Base-by-base conservation (phyloP, 2,329 filamentous ascomycete genomes). In the Hypoxylon sp. region DNA sequence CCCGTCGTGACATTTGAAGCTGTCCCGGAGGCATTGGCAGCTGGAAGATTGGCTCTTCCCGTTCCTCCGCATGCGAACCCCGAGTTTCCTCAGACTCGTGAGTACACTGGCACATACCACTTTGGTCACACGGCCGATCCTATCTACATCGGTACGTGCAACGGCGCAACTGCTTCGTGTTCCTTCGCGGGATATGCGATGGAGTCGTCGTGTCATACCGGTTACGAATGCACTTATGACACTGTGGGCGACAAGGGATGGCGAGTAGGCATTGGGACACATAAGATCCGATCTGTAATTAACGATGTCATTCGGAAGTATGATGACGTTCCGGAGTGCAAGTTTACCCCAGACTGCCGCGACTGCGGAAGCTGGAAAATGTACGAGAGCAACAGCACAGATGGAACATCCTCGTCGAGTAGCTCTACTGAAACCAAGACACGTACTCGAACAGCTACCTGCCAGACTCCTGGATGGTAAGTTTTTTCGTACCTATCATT, bases 91-190 rank as follows among this genome's bases (percentile, higher is more conserved):
- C 90, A 95, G 65, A 79, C 82, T 26, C 79, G 90, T 30, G 73
- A 83, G 51, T 81, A 84, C 64, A 95, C 91, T 0, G 92, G 90
- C 8, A 80, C 89, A 0, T 95, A 86, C 67, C 94, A 99, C 70
- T 93, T 97, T 68, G 94, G 94, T 3, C 92, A 97, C 66, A 97
- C 91, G 0, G 94, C 94, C 0, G 94, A 99, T 70, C 94, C 94
- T 0, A 86, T 99, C 23, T 99, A 88, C 66, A 92, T 97, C 75
- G 94, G 94, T 21, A 90, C 87, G 0, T 97, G 94, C 73, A 97
- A 96, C 65, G 90, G 89, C 21, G 90, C 90, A 2, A 91, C 90
- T 2, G 92, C 93, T 2, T 86, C 88, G 7, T 97, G 94, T 71
- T 94, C 92, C 0, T 86, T 96, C 65, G 93, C 86, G 1, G 94